A percentile compares a stretch with the other conserved stretches of the same genome.
Conservation (phyloP, 1,284 basidiomycete genomes). For the Pholiota adiposa region DNA sequence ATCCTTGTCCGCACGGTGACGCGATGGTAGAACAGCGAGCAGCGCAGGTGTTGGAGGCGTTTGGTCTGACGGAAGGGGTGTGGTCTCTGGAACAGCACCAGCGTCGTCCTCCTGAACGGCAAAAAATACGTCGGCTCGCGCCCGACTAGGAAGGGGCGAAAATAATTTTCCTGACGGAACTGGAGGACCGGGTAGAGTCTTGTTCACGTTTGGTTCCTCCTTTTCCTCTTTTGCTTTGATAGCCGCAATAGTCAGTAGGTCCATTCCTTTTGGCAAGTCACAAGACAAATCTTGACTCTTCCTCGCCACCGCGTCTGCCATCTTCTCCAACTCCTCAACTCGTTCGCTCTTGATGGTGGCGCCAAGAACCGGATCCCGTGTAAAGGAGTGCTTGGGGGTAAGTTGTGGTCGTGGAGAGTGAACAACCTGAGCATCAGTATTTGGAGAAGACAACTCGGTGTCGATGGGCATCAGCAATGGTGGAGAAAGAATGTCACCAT, state of each 20-base stretch:
- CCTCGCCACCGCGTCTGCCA: conserved; percentile 60
- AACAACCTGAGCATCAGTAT: conserved; percentile 36
- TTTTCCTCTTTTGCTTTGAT: conserved; percentile 10
- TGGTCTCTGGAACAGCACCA: conserved; percentile 17
- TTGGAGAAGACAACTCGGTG: conserved; percentile 5
- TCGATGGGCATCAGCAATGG: not conserved
- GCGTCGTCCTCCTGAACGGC: conserved; percentile 5
- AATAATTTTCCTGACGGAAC: conserved; percentile 39
- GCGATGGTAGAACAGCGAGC: conserved; percentile 44
- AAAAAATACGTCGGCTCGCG: conserved; percentile 21
- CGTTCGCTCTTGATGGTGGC: conserved; percentile 55
- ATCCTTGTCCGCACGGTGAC: conserved; percentile 19
- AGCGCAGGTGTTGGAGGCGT: conserved; percentile 56
- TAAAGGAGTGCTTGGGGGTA: conserved; percentile 58
- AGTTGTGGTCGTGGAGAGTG: conserved; percentile 64
- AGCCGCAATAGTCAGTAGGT: conserved; percentile 1
- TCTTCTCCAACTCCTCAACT: conserved; percentile 67
- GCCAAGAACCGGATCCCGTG: conserved; percentile 40
- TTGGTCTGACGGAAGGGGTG: conserved; percentile 31
- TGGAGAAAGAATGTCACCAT: conserved; percentile 17
- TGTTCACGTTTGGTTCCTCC: conserved; percentile 41
- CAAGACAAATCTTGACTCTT: conserved; percentile 41
- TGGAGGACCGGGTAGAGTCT: conserved; percentile 64
- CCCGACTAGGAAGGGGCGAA: conserved; percentile 14
- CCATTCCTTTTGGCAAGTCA: conserved; percentile 41